phyloP scores from a whole-genome alignment of 768 basidiomycete genomes.

The Rhizopogon rudus region DNA sequence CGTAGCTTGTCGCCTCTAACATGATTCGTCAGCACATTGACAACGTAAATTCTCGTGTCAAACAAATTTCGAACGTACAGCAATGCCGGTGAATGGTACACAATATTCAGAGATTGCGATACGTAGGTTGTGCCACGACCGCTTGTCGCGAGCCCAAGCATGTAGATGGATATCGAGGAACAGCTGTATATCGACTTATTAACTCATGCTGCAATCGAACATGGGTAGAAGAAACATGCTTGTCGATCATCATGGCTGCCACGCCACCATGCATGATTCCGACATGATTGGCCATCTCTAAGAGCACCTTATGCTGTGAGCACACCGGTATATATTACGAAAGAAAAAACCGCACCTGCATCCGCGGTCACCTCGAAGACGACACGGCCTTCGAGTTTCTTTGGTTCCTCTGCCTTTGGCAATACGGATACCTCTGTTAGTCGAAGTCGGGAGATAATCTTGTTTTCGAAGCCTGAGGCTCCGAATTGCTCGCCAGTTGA shows the following conservation, averaged over 20 bases:
- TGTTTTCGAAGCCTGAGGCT: slow-evolving; percentile 14
- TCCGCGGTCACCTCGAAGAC: slow-evolving; percentile 39
- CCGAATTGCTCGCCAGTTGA: slow-evolving; percentile 9
- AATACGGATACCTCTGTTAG: slow-evolving; percentile 36
- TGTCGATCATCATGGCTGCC: slow-evolving; percentile 39
- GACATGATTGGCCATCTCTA: slow-evolving; percentile 40
- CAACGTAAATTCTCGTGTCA: too few relatives aligned
- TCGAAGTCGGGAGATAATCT: slow-evolving; percentile 17
- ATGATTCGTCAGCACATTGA: too few relatives aligned
- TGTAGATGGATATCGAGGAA: slow-evolving; percentile 33
- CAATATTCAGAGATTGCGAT: slow-evolving; percentile 40
- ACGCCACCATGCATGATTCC: slow-evolving; percentile 40
- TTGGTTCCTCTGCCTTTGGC: slow-evolving; percentile 30
- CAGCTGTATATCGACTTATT: slow-evolving; percentile 26
- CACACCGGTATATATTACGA: background rate
- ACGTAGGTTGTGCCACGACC: slow-evolving; percentile 28
- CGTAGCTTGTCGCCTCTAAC: slow-evolving; percentile 45
- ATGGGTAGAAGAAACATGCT: slow-evolving; percentile 26
- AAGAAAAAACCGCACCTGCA: slow-evolving; percentile 29
- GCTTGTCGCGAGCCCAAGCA: slow-evolving; percentile 29
- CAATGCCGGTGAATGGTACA: slow-evolving; percentile 39
- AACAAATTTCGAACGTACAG: too few relatives aligned
- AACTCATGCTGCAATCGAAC: background rate
- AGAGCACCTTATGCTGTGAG: background rate
- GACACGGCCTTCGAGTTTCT: slow-evolving; percentile 32